These are phyloP conservation scores for Dinochytrium kinnereticum DNA, from an alignment of 371 early-diverging fungal species.

Conservation along the genomic window DNA sequence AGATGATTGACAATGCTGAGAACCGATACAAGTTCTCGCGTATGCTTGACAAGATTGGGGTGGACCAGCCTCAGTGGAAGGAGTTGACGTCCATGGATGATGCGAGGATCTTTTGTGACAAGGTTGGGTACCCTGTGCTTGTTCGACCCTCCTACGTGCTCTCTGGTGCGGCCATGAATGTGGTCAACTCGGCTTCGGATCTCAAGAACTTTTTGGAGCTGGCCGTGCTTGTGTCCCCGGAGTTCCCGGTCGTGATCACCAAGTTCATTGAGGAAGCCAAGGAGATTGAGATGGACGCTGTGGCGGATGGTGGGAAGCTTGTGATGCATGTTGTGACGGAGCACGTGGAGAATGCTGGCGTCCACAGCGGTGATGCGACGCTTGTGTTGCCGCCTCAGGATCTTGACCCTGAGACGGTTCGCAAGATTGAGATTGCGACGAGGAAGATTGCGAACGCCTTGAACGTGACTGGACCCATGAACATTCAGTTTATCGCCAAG, in stretches of 20 bases:
- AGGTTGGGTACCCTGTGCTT: conserved; percentile 90
- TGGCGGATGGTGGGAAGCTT: conserved; percentile 87
- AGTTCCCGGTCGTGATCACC: conserved; percentile 93
- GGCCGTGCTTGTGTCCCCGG: conserved; percentile 88
- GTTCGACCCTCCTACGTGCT: conserved; percentile 96
- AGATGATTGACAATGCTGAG: conserved; percentile 93
- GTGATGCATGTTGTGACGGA: conserved; percentile 88
- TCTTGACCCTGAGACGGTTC: conserved; percentile 84
- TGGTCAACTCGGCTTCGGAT: conserved; percentile 81
- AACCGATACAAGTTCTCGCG: conserved; percentile 95
- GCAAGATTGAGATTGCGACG: conserved; percentile 84
- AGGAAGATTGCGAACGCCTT: conserved; percentile 88
- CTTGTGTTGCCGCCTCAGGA: conserved; percentile 92
- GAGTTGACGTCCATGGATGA: conserved; percentile 86
- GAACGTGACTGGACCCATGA: conserved; percentile 96
- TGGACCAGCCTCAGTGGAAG: conserved; percentile 95
- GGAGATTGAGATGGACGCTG: conserved; percentile 96
- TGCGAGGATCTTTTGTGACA: conserved; percentile 80
- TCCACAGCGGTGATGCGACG: conserved; percentile 97
- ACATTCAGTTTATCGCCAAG: conserved; percentile 96
- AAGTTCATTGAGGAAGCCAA: conserved; percentile 95
- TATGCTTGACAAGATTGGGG: conserved; percentile 90
- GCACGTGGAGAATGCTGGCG: conserved; percentile 97
- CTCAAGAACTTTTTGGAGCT: conserved; percentile 78
- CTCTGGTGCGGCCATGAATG: conserved; percentile 97